Evolutionary conservation across 306 rosid genomes (phyloP), one percentile per base, ranked within the genome.

Genomic region (Nissolia schottii): DNA sequence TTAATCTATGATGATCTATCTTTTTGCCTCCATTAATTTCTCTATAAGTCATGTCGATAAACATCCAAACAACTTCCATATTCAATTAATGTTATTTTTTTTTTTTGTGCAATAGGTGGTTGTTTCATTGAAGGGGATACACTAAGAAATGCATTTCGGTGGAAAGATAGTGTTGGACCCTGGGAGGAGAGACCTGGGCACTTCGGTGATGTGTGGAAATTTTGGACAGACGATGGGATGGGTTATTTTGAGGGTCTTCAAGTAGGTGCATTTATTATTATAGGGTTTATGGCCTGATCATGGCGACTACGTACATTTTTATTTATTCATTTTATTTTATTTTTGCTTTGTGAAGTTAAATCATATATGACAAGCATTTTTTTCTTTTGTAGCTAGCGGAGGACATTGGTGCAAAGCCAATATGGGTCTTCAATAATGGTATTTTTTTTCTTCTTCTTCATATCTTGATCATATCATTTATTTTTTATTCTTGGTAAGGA

Each of bases 151-250:
- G 97, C 98, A 75, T 93, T 93, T 75, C 77, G 97, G 25, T 93
- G 98, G 98, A 93, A 90, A 79, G 88, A 82, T 55, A 81, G 87
- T 28, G 25, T 91, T 77, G 96, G 98, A 64, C 84, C 92, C 0
- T 91, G 97, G 98, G 94, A 93, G 76, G 75, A 90, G 65, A 91
- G 98, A 64, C 90, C 96, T 24, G 98, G 97, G 9, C 98, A 93
- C 84, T 91, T 87, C 29, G 88, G 86, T 51, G 98, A 90, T 83
- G 88, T 93, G 67, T 93, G 98, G 98, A 72, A 16, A 71, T 93
- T 87, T 70, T 91, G 97, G 98, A 89, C 96, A 22, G 98, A 93
- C 20, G 96, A 93, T 58, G 98, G 87, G 9, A 64, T 93, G 38
- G 98, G 98, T 54, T 87, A 83, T 77, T 89, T 84, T 57, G 98